Percentiles rank a stretch among this genome's conserved stretches.
Conservation (phyloP, 2,329 filamentous ascomycete genomes). For the Fusarium pseudoanthophilum region DNA sequence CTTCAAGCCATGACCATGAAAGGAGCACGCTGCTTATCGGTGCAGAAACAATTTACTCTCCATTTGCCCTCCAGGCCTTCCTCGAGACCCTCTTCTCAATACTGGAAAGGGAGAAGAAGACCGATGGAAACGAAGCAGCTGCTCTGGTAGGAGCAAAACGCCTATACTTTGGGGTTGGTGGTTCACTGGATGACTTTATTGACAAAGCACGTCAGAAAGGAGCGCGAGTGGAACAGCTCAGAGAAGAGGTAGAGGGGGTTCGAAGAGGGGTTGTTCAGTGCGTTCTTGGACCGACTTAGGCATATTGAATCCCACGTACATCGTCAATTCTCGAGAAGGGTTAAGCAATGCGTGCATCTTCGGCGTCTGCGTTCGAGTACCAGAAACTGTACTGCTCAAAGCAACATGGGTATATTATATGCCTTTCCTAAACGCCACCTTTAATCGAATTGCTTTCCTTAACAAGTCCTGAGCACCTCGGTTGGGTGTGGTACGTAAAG, state of each 20-base stretch:
- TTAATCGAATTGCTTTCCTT: neutral
- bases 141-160: conserved; percentile 80
- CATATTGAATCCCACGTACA: neutral
- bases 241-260: conserved; percentile 70
- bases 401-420: conserved; percentile 35
- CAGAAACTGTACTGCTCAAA: conserved; percentile 6
- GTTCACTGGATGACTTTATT: conserved; percentile 81
- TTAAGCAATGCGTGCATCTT: conserved; percentile 7
- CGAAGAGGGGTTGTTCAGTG: conserved; percentile 69
- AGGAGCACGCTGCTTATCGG: conserved; percentile 68
- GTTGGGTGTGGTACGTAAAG: neutral
- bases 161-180: conserved; percentile 86
- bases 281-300: conserved; percentile 45
- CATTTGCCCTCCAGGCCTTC: conserved; percentile 75
- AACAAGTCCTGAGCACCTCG: neutral
- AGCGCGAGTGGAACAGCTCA: conserved; percentile 59
- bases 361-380: neutral
- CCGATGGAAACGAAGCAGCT: conserved; percentile 58
- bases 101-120: conserved; percentile 60
- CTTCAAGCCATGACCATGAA: conserved; percentile 13
- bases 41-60: conserved; percentile 86
- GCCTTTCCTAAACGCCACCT: conserved; percentile 26
- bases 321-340: neutral
- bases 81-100: conserved; percentile 72
- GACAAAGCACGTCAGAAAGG: conserved; percentile 61